Conservation (phyloP, 768 basidiomycete species). For the Trichaptum fuscoviolaceum region DNA sequence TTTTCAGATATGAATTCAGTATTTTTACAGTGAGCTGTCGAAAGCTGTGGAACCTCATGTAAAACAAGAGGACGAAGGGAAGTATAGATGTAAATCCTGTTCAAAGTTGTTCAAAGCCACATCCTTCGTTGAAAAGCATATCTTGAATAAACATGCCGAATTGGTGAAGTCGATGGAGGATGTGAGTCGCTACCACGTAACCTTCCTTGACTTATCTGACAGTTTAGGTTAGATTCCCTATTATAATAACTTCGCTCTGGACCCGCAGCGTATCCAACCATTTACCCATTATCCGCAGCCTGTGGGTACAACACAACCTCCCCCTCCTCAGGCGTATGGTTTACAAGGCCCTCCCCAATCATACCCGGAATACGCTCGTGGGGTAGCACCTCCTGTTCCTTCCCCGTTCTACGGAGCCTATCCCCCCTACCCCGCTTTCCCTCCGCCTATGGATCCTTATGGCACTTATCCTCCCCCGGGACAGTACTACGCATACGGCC, state of each 20-base stretch:
- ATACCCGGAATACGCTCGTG: slow-evolving; percentile 24
- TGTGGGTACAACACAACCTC: slow-evolving; percentile 61
- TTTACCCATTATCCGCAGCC: slow-evolving; percentile 72
- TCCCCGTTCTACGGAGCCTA: slow-evolving; percentile 32
- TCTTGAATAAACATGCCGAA: slow-evolving; percentile 90
- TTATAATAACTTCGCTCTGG: slow-evolving; percentile 95
- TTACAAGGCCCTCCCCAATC: slow-evolving; percentile 53
- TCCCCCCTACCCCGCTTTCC: slow-evolving; percentile 38
- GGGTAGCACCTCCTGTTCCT: slow-evolving; percentile 30
- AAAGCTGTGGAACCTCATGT: slow-evolving; percentile 75
- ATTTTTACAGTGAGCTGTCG: slow-evolving; percentile 61
- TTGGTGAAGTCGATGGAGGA: slow-evolving; percentile 79
- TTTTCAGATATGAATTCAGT: slow-evolving; percentile 11
- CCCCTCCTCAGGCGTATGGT: slow-evolving; percentile 83
- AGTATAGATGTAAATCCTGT: slow-evolving; percentile 95
- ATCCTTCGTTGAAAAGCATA: slow-evolving; percentile 96
- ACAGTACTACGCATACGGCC: slow-evolving; percentile 33
- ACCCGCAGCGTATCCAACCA: slow-evolving; percentile 88
- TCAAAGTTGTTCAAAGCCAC: slow-evolving; percentile 97
- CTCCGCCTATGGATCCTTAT: slow-evolving; percentile 32
- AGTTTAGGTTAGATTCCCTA: slow-evolving; percentile 59
- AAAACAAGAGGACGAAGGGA: slow-evolving; percentile 95
- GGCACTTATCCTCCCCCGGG: slow-evolving; percentile 19
- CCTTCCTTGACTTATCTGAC: slow-evolving; percentile 5
- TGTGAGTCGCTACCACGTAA: slow-evolving; percentile 38